Percentiles rank a stretch among this genome's conserved stretches.
phyloP scores from a whole-genome alignment of 169 alveolate species.

The Cryptosporidium parvum region DNA sequence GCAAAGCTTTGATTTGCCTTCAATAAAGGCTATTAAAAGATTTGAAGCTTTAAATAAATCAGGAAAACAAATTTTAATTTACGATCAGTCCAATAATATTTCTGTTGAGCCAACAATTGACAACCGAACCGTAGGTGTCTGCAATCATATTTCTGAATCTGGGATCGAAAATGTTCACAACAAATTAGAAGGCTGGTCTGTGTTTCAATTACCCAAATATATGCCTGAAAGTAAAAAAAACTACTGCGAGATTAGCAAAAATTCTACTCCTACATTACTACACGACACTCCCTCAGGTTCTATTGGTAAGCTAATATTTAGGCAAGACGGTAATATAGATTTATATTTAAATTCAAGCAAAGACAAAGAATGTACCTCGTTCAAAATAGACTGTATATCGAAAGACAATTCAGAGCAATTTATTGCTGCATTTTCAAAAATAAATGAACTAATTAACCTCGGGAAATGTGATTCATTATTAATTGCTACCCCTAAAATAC shows the following conservation, averaged over 20 bases:
- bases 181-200: conserved; percentile 18
- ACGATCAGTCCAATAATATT: not conserved
- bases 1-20: not conserved
- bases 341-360: not conserved
- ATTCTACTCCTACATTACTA: conserved; percentile 14
- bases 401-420: conserved; percentile 36
- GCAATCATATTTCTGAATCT: not conserved
- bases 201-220: conserved; percentile 58
- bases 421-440: conserved; percentile 33
- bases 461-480: conserved; percentile 44
- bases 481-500: conserved; percentile 53
- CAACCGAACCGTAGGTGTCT: not conserved
- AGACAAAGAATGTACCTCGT: not conserved
- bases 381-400: conserved; percentile 13
- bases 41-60: not conserved
- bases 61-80: not conserved
- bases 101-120: not conserved
- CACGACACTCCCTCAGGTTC: conserved; percentile 67
- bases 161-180: not conserved
- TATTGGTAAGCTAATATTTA: conserved; percentile 39
- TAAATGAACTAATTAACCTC: conserved; percentile 60
- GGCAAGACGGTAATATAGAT: conserved; percentile 2
- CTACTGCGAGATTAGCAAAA: not conserved
- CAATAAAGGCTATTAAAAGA: not conserved
- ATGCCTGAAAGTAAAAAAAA: conserved; percentile 16